phyloP scores from a whole-genome alignment of 2,329 filamentous ascomycete species.

The Xylariaceae sp. region DNA sequence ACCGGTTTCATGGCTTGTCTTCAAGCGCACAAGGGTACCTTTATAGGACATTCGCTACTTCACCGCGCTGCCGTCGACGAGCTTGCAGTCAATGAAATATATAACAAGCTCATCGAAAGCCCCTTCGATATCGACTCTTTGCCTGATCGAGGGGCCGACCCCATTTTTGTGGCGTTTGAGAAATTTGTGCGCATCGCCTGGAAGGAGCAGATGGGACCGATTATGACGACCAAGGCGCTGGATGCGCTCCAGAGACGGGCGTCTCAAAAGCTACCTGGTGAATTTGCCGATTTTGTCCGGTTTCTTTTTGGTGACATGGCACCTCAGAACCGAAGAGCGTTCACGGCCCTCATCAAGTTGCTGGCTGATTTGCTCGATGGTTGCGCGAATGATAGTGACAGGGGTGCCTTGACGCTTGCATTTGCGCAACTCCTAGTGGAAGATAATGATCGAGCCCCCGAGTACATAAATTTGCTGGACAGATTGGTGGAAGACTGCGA shows the following conservation, averaged over 20 bases:
- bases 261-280: conserved; percentile 63
- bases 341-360: conserved; percentile 78
- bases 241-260: conserved; percentile 68
- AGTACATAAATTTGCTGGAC: conserved; percentile 86
- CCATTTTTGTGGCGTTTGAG: conserved; percentile 88
- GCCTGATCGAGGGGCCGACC: conserved; percentile 72
- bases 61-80: conserved; percentile 69
- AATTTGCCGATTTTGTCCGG: conserved; percentile 68
- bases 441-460: conserved; percentile 64
- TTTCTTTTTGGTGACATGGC: conserved; percentile 63
- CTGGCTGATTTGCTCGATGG: conserved; percentile 84
- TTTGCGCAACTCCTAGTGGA: conserved; percentile 84
- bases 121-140: conserved; percentile 73
- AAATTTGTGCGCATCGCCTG: conserved; percentile 87
- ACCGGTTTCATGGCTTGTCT: conserved; percentile 77
- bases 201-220: conserved; percentile 81
- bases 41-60: conserved; percentile 72
- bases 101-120: conserved; percentile 81
- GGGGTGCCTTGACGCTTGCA: conserved; percentile 79
- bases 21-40: conserved; percentile 80
- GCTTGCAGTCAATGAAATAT: conserved; percentile 79
- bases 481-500: conserved; percentile 87
- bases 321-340: conserved; percentile 69
- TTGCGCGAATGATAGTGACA: conserved; percentile 85
- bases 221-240: conserved; percentile 69